Evolutionary conservation across 2,329 filamentous ascomycete genomes (phyloP).

Genomic region (Metarhizium brunneum): DNA sequence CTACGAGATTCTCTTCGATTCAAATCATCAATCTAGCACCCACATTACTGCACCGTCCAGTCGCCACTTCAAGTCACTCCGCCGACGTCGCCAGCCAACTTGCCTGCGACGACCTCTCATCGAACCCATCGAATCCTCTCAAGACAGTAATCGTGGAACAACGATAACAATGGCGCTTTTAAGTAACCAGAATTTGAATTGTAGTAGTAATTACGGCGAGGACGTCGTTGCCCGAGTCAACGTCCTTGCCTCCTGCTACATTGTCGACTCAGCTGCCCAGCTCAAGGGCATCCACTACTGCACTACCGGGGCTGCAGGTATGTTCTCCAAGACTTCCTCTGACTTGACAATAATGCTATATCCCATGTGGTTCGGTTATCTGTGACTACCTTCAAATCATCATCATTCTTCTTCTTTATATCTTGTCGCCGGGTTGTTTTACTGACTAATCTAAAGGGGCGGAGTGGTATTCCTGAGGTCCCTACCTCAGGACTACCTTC

Average conservation of each 20-base stretch:
- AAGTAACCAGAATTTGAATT: slow-evolving; percentile 59
- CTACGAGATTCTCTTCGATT: background rate
- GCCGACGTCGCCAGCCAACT: background rate
- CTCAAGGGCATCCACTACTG: slow-evolving; percentile 89
- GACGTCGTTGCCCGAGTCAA: slow-evolving; percentile 55
- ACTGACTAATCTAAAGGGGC: slow-evolving; percentile 43
- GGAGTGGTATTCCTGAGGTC: slow-evolving; percentile 94
- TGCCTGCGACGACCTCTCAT: background rate
- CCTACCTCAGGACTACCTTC: slow-evolving; percentile 75
- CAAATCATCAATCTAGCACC: background rate
- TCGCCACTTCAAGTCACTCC: background rate
- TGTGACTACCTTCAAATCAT: no score
- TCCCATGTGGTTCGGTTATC: background rate
- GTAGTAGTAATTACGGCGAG: slow-evolving; percentile 71
- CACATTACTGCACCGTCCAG: background rate
- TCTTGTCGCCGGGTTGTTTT: background rate
- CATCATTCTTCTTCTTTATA: background rate
- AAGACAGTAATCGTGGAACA: slow-evolving; percentile 15
- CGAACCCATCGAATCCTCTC: slow-evolving; percentile 7
- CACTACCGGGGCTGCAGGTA: slow-evolving; percentile 80
- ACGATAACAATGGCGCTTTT: slow-evolving; percentile 51
- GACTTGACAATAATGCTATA: background rate
- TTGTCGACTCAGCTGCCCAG: slow-evolving; percentile 62
- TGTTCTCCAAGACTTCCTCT: slow-evolving; percentile 12
- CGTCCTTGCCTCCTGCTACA: slow-evolving; percentile 86